Evolutionary conservation across 1,284 basidiomycete species (phyloP).

Genomic region (Microbotryum violaceum): DNA sequence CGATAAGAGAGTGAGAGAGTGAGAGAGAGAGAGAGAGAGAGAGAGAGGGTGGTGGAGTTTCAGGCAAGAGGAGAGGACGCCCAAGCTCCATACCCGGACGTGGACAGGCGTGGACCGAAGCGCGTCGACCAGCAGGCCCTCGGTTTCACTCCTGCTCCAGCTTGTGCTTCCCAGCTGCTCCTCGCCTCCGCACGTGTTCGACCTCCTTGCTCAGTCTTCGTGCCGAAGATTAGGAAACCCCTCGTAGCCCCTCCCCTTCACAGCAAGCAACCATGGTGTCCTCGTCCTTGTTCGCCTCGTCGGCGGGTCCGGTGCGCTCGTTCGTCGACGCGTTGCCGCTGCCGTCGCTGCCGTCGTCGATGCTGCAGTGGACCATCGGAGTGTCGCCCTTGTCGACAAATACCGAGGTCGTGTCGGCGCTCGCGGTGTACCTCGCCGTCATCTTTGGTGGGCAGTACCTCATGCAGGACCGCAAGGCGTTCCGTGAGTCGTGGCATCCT

Average conservation of each 20-base stretch:
- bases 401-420: constrained; percentile 59
- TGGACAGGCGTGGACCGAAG: too few species aligned
- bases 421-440: constrained; percentile 73
- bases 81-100: too few species aligned
- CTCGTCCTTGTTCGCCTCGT: constrained; percentile 4
- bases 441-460: constrained; percentile 79
- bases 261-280: not conserved
- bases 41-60: too few species aligned
- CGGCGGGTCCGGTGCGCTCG: constrained; percentile 27
- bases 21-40: too few species aligned
- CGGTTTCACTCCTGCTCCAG: too few species aligned
- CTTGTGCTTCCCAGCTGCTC: too few species aligned
- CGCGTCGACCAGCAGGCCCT: too few species aligned
- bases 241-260: constrained; percentile 7
- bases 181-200: too few species aligned
- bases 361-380: constrained; percentile 62
- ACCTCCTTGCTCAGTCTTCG: too few species aligned
- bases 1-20: too few species aligned
- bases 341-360: constrained; percentile 53
- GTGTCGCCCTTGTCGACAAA: constrained; percentile 73
- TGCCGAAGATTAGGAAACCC: constrained; percentile 3
- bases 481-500: constrained; percentile 27
- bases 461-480: constrained; percentile 55
- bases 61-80: too few species aligned
- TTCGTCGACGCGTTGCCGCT: constrained; percentile 52